Base-by-base conservation (phyloP, 192 early-diverging fungal species). In the Coemansia sp. region DNA sequence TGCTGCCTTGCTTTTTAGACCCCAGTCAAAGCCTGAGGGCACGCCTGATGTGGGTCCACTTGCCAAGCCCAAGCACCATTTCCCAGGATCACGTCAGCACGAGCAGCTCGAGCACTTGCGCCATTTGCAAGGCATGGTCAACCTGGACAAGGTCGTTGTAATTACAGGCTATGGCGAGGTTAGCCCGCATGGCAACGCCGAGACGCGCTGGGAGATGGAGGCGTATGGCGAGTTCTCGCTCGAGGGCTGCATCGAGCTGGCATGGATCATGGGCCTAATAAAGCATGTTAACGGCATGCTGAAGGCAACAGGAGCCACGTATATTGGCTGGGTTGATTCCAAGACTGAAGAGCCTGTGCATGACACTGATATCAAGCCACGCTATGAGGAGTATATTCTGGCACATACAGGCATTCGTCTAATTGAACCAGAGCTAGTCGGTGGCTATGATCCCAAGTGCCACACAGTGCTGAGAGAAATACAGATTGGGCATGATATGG, bases 141-240 rank as follows among this genome's bases (percentile, higher is more conserved):
- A 94, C 65, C 67, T 95, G 57, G 93, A 95, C 38, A 88, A 92
- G 66, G 84, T 90, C 9, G 82, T 94, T 30, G 93, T 95, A 31
- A 80, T 93, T 27, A 89, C 89, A 51, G 93, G 93, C 48, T 95
- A 92, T 65, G 86, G 87, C 64, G 93, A 95, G 62, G 91, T 95
- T 17, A 84, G 90, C 6, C 93, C 93, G 6, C 93, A 85, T 65
- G 93, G 93, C 75, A 86, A 86, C 47, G 78, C 86, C 8, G 83
- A 91, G 52, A 95, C 93, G 43, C 89, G 93, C 57, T 95, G 93
- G 93, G 93, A 95, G 69, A 92, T 95, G 83, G 93, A 95, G 71
- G 83, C 90, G 42, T 77, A 82, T 43, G 92, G 91, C 57, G 51
- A 66, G 29, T 56, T 66, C 4, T 37, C 63, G 2, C 47, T 43